These are phyloP conservation scores for Clitopilus hobsonii DNA, from an alignment of 768 basidiomycete genomes.

Conservation along the genomic window DNA sequence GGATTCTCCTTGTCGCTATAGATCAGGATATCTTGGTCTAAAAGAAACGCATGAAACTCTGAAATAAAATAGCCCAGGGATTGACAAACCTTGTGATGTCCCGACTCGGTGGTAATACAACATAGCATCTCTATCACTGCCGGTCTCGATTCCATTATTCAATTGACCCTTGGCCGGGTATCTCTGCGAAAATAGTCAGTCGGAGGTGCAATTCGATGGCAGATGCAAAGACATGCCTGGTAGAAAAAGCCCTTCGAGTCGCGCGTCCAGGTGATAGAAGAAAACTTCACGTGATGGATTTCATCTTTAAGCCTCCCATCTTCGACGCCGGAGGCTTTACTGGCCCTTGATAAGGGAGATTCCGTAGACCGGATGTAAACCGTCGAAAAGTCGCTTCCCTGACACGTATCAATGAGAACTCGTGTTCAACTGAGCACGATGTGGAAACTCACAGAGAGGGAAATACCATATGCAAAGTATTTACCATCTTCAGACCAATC, in stretches of 20 bases:
- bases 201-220: constrained; percentile 3
- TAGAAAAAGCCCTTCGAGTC: constrained; percentile 86
- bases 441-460: constrained; percentile 46
- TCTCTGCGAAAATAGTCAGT: constrained; percentile 30
- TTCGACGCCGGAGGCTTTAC: constrained; percentile 36
- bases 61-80: constrained; percentile 2
- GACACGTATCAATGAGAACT: constrained; percentile 6
- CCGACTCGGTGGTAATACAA: constrained; percentile 74
- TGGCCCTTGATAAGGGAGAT: constrained; percentile 44
- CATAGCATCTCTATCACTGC: constrained; percentile 63
- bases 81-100: constrained; percentile 56
- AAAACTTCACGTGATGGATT: constrained; percentile 75
- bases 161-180: constrained; percentile 49
- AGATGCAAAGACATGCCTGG: constrained; percentile 39
- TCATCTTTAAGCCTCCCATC: constrained; percentile 57
- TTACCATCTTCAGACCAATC: constrained; percentile 66
- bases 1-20: constrained; percentile 60
- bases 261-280: constrained; percentile 65
- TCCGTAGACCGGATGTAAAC: constrained; percentile 63
- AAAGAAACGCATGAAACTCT: neutral
- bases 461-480: constrained; percentile 75
- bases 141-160: constrained; percentile 53
- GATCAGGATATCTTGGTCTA: constrained; percentile 68
- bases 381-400: constrained; percentile 75
- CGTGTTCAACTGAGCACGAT: neutral